A percentile compares a stretch with the other conserved stretches of the same genome.
phyloP scores from a whole-genome alignment of 768 basidiomycete genomes.

The Termitomyces titanicus region DNA sequence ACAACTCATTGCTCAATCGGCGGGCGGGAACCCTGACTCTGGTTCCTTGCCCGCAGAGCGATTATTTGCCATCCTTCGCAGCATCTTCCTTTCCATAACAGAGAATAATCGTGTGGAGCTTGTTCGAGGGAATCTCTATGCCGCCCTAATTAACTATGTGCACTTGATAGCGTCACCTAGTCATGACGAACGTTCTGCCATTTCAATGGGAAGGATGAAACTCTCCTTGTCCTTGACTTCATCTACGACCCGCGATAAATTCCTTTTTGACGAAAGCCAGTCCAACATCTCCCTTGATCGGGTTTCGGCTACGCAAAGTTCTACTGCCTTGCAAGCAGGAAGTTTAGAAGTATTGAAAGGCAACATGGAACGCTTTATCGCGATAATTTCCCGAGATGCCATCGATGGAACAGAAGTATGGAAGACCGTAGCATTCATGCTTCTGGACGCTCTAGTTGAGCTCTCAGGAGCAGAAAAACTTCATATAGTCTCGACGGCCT shows the following conservation, averaged over 20 bases:
- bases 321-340: conserved; percentile 48
- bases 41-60: conserved; percentile 79
- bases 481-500: conserved; percentile 49
- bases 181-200: conserved; percentile 7
- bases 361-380: conserved; percentile 67
- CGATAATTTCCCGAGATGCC: conserved; percentile 81
- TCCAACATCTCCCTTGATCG: conserved; percentile 27
- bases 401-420: conserved; percentile 95
- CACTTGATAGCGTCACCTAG: conserved; percentile 57
- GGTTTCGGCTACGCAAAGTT: conserved; percentile 11
- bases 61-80: conserved; percentile 68
- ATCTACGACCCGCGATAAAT: conserved; percentile 41
- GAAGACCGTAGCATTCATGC: conserved; percentile 93
- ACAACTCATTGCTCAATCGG: conserved; percentile 63
- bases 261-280: conserved; percentile 34
- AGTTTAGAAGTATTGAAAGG: conserved; percentile 66
- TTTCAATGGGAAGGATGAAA: conserved; percentile 1
- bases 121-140: conserved; percentile 94
- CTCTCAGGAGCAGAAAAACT: conserved; percentile 71
- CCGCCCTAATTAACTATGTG: conserved; percentile 84
- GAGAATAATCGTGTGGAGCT: conserved; percentile 78
- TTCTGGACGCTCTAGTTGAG: conserved; percentile 77
- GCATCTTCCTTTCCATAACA: conserved; percentile 69
- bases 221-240: conserved; percentile 28
- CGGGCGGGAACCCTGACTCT: conserved; percentile 57